These are phyloP conservation scores for Chlorella vulgaris DNA, from an alignment of 139 green algal genomes.

Conservation along the genomic window DNA sequence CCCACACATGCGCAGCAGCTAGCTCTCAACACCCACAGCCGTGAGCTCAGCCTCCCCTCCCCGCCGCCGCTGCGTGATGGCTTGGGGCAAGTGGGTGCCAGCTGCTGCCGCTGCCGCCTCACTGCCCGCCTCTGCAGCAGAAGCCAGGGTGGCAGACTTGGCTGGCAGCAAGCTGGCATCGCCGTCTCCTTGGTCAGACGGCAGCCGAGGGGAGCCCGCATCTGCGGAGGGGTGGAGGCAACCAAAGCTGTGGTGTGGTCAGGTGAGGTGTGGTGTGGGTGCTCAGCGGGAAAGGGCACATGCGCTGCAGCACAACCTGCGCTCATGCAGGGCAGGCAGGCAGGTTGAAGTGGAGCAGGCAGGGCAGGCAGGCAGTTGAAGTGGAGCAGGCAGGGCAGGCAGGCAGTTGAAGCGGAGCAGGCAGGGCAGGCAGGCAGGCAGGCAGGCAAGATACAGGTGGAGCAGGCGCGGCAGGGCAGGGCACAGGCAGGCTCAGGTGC, in stretches of 20 bases:
- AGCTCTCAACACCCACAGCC: slow-evolving; percentile 14
- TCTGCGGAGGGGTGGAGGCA: not conserved
- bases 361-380: too few species aligned
- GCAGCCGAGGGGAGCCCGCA: slow-evolving; percentile 7
- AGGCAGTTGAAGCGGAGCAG: too few species aligned
- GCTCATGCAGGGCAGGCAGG: not conserved
- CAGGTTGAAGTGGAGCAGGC: too few species aligned
- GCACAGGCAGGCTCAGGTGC: too few species aligned
- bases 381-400: too few species aligned
- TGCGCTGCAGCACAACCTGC: not conserved
- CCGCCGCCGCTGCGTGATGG: slow-evolving; percentile 24
- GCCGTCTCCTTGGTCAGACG: too few species aligned
- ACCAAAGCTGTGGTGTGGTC: not conserved
- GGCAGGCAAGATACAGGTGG: too few species aligned
- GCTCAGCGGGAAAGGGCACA: not conserved
- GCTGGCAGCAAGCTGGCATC: not conserved
- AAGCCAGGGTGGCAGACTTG: too few species aligned
- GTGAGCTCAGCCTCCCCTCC: slow-evolving; percentile 3
- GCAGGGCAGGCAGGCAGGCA: too few species aligned
- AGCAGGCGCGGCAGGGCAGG: too few species aligned
- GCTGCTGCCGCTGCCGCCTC: not conserved
- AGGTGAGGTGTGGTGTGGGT: not conserved
- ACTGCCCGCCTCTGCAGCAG: not conserved
- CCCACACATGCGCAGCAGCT: not conserved
- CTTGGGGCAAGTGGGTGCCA: not conserved